Conservation (phyloP, 1,284 basidiomycete genomes). For the Trametes versicolor region DNA sequence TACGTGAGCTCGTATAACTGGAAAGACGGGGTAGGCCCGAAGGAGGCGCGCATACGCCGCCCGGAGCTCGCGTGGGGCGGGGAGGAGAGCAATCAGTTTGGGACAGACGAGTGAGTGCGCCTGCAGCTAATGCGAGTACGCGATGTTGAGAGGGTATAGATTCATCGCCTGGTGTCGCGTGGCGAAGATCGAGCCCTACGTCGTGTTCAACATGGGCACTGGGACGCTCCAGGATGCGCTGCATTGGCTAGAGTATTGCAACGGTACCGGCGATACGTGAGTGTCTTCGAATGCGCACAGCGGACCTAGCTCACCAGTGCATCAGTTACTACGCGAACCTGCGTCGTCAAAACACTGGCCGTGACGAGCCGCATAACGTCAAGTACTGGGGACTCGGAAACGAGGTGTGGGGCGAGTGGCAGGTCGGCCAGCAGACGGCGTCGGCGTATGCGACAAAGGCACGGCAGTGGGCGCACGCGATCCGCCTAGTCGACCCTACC, state of each 20-base stretch:
- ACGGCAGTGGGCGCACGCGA: constrained; percentile 71
- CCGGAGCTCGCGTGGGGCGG: constrained; percentile 75
- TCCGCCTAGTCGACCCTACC: constrained; percentile 66
- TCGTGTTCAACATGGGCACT: constrained; percentile 75
- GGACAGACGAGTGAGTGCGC: constrained; percentile 58
- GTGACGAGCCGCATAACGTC: constrained; percentile 63
- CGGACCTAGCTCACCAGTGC: not conserved
- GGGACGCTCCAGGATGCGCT: constrained; percentile 70
- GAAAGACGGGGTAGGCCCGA: constrained; percentile 73
- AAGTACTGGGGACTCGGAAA: constrained; percentile 50
- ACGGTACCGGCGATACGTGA: constrained; percentile 51
- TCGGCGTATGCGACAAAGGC: constrained; percentile 68
- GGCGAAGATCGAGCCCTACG: constrained; percentile 64
- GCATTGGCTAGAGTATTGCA: constrained; percentile 76
- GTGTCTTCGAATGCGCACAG: constrained; percentile 6
- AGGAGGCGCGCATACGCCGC: constrained; percentile 58
- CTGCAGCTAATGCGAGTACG: not conserved
- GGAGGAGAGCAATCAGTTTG: constrained; percentile 72
- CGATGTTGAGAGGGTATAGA: constrained; percentile 37
- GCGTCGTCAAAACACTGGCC: constrained; percentile 62
- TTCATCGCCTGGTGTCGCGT: constrained; percentile 59
- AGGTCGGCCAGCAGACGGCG: constrained; percentile 69
- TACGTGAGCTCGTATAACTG: constrained; percentile 73
- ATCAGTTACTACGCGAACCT: constrained; percentile 68
- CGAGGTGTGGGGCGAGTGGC: constrained; percentile 72